phyloP scores from a whole-genome alignment of 1,284 basidiomycete genomes.

The Pholiota adiposa region DNA sequence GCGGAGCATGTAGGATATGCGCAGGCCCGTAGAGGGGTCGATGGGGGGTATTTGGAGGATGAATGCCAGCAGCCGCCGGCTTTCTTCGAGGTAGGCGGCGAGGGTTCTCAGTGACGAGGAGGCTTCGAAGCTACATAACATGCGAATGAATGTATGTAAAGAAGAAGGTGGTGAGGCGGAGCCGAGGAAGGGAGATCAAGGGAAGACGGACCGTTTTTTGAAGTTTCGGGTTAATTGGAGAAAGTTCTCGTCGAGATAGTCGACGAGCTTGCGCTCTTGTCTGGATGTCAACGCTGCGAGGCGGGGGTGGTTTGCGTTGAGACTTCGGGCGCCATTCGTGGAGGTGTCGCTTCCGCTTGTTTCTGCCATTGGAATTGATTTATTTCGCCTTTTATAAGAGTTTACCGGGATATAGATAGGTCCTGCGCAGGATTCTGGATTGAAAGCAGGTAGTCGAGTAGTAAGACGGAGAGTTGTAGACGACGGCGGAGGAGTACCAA shows the following conservation, averaged over 20 bases:
- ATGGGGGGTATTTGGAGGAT: conserved; percentile 74
- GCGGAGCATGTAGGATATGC: conserved; percentile 66
- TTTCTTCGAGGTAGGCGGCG: conserved; percentile 52
- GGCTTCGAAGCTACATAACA: conserved; percentile 58
- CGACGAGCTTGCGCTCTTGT: conserved; percentile 68
- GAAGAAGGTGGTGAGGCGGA: conserved; percentile 5
- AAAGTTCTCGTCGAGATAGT: conserved; percentile 66
- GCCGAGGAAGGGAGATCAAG: background rate
- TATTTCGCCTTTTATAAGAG: no score
- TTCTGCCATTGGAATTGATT: background rate
- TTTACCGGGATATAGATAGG: background rate
- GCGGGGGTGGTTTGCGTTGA: background rate
- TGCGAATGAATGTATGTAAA: no score
- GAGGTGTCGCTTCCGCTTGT: background rate
- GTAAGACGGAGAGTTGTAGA: no score
- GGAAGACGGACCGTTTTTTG: conserved; percentile 68
- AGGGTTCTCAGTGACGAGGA: conserved; percentile 52
- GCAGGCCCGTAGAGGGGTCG: conserved; percentile 65
- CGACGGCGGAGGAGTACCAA: no score
- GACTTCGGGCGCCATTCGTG: background rate
- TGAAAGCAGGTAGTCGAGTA: no score
- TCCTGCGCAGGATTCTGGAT: no score
- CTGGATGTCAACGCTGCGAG: conserved; percentile 28
- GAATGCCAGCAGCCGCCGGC: conserved; percentile 58
- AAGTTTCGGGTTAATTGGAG: conserved; percentile 65